Percentiles rank a stretch among this genome's conserved stretches.
These are phyloP conservation scores for Diospyros lotus DNA, from an alignment of 148 eudicot species.

Conservation along the genomic window DNA sequence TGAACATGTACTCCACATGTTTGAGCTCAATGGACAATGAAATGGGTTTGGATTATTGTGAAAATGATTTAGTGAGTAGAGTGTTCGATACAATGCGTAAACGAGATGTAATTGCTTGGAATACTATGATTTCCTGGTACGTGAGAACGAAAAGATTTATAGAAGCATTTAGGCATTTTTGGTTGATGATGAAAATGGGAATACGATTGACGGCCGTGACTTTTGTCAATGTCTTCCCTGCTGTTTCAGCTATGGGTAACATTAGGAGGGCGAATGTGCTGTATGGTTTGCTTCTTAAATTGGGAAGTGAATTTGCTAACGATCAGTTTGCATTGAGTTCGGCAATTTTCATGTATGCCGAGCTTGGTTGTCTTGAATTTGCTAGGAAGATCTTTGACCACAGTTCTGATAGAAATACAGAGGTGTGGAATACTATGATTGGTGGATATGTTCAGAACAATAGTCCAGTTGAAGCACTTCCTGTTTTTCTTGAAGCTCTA, in stretches of 20 bases:
- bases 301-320: conserved; percentile 46
- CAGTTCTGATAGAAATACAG: conserved; percentile 64
- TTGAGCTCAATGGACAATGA: conserved; percentile 14
- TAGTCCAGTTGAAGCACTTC: conserved; percentile 55
- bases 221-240: conserved; percentile 85
- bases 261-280: conserved; percentile 39
- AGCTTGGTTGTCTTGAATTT: conserved; percentile 51
- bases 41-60: conserved; percentile 5
- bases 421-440: conserved; percentile 96
- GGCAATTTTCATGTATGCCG: conserved; percentile 69
- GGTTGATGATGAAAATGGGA: conserved; percentile 64
- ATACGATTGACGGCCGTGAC: conserved; percentile 59
- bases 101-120: conserved; percentile 71
- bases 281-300: conserved; percentile 67
- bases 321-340: conserved; percentile 75
- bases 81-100: conserved; percentile 61
- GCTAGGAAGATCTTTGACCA: conserved; percentile 63
- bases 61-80: conserved; percentile 48
- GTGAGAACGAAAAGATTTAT: conserved; percentile 43
- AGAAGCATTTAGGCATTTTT: conserved; percentile 60
- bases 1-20: conserved; percentile 80
- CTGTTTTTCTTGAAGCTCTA: conserved; percentile 57
- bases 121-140: conserved; percentile 68
- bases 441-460: conserved; percentile 70
- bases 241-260: conserved; percentile 38